Evolutionary conservation across 306 rosid species (phyloP), one percentile per base, ranked within the genome.

Genomic region (Acmispon strigosus): DNA sequence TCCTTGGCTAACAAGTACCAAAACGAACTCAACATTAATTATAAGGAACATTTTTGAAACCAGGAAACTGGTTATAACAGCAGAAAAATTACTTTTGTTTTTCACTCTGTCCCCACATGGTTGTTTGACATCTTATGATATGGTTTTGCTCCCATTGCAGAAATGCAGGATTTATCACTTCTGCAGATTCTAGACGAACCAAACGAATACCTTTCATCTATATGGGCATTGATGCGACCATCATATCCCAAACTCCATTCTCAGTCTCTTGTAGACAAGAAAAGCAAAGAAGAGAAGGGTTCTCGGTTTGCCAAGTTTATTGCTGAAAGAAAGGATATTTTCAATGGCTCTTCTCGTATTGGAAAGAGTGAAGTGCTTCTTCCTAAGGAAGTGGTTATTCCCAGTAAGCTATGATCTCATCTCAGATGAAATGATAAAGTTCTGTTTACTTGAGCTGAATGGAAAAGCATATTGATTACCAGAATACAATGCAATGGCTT

Each of bases 151-250:
- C 60, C 36, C 43, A 34, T 48, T 37, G 44, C 85, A 94, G 98
- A 79, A 72, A 86, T 86, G 96, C 79, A 81, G 72, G 81, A 89
- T 66, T 66, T 77, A 61, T 88, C 95, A 20, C 64, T 81, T 73
- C 68, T 94, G 8, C 80, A 13, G 77, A 74, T 78, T 82, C 86
- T 94, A 4, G 97, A 94, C 45, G 88, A 87, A 48, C 86, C 89
- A 1, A 74, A 89, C 3, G 81, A 87, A 59, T 80, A 83, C 52
- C 84, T 94, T 73, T 87, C 92, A 61, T 84, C 89, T 0, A 82
- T 90, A 13, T 94, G 98, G 98, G 94, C 96, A 29, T 77, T 90
- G 88, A 83, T 83, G 94, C 90, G 85, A 4, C 92, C 91, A 5
- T 61, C 86, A 52, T 77, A 90, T 76, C 91, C 89, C 7, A 80